Conservation (phyloP, 495 filamentous ascomycete species). For the Usnea hakonensis region DNA sequence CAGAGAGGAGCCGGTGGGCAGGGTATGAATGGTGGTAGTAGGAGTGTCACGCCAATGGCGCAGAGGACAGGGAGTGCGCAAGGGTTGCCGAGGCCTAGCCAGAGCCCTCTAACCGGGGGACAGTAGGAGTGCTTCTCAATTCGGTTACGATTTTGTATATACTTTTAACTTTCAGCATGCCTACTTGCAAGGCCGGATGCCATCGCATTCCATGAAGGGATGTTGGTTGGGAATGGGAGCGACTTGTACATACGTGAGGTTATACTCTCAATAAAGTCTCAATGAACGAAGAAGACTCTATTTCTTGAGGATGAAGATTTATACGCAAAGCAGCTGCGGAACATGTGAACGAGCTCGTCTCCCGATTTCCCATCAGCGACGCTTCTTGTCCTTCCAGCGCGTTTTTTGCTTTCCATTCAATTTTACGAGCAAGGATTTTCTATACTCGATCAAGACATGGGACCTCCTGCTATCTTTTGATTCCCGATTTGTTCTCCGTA, state of each 20-base stretch:
- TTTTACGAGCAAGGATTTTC: too few relatives aligned
- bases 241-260: neutral
- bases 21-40: conserved; percentile 35
- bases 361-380: too few relatives aligned
- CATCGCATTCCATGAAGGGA: neutral
- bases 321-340: neutral
- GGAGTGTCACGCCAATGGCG: conserved; percentile 44
- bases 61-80: conserved; percentile 31
- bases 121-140: neutral
- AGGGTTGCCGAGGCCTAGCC: conserved; percentile 20
- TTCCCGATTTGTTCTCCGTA: too few relatives aligned
- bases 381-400: too few relatives aligned
- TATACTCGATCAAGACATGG: too few relatives aligned
- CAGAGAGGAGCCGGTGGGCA: conserved; percentile 38
- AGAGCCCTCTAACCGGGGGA: conserved; percentile 27
- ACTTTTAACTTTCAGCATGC: neutral
- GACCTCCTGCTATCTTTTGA: too few relatives aligned
- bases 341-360: too few relatives aligned
- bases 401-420: too few relatives aligned
- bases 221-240: neutral
- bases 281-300: neutral
- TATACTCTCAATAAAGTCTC: neutral
- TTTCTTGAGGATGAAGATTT: neutral
- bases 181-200: neutral
- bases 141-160: neutral